phyloP scores from a whole-genome alignment of 139 green algal species.

The Chlorella sp. region DNA sequence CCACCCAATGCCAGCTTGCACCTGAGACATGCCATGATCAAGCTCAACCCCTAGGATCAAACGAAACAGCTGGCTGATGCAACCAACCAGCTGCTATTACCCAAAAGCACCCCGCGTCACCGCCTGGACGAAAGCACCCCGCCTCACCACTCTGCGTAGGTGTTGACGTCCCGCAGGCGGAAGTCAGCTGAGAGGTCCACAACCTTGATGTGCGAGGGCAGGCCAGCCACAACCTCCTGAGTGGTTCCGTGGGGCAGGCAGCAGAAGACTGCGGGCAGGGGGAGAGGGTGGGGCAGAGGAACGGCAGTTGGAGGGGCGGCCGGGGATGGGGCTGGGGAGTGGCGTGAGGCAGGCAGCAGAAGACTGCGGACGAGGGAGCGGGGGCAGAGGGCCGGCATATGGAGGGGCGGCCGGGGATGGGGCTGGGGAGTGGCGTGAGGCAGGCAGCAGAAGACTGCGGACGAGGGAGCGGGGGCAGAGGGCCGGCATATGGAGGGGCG shows the following conservation, averaged over 20 bases:
- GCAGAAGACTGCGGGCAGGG: constrained; percentile 84
- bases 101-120: not conserved
- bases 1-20: too few species aligned
- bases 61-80: too few species aligned
- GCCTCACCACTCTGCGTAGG: constrained; percentile 93
- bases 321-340: too few species aligned
- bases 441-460: constrained; percentile 39
- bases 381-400: not conserved
- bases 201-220: constrained; percentile 85
- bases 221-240: constrained; percentile 81
- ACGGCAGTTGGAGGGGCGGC: not conserved
- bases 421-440: too few species aligned
- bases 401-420: not conserved
- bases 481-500: not conserved
- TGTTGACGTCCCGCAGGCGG: constrained; percentile 79
- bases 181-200: constrained; percentile 96
- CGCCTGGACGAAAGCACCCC: too few species aligned
- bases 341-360: too few species aligned
- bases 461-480: too few species aligned
- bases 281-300: too few species aligned
- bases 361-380: constrained; percentile 42
- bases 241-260: constrained; percentile 98
- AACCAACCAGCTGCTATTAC: not conserved
- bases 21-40: too few species aligned
- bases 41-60: too few species aligned